Conservation (phyloP, 2,329 filamentous ascomycete genomes). For the Aaosphaeria pasadenensis region DNA sequence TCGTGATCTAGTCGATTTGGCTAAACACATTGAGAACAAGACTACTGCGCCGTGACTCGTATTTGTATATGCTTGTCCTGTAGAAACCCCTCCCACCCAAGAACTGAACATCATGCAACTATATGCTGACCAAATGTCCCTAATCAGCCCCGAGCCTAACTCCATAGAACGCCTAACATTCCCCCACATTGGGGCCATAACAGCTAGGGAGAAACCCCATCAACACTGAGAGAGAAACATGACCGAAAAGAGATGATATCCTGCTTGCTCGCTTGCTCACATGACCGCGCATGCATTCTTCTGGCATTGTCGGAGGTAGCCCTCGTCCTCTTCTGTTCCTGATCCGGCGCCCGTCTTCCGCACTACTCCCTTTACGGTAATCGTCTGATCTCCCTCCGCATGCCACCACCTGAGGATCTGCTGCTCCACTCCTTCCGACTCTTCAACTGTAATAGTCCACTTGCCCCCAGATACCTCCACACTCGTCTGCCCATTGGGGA, state of each 20-base stretch:
- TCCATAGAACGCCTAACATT: no score
- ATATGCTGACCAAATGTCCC: no score
- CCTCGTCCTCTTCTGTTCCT: constrained; percentile 67
- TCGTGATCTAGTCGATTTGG: no score
- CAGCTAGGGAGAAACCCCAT: no score
- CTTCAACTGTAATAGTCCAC: constrained; percentile 78
- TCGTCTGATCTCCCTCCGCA: constrained; percentile 73
- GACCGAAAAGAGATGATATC: neutral
- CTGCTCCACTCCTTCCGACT: constrained; percentile 64
- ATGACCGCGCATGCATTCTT: constrained; percentile 44
- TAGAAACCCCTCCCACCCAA: no score
- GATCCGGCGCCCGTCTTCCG: constrained; percentile 49
- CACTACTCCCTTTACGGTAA: constrained; percentile 73
- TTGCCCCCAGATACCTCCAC: constrained; percentile 82
- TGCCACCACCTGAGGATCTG: constrained; percentile 94
- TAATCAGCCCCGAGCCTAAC: no score
- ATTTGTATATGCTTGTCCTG: no score
- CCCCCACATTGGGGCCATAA: no score
- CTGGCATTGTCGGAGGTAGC: constrained; percentile 68
- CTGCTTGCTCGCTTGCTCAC: constrained; percentile 19
- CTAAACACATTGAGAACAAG: no score
- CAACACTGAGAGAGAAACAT: no score
- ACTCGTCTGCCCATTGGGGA: constrained; percentile 68
- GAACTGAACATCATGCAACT: no score
- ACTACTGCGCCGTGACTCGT: no score